A percentile compares a stretch with the other conserved stretches of the same genome.
phyloP scores from a whole-genome alignment of 164 flowering plant species.

The Tetrastigma voinierianum region DNA sequence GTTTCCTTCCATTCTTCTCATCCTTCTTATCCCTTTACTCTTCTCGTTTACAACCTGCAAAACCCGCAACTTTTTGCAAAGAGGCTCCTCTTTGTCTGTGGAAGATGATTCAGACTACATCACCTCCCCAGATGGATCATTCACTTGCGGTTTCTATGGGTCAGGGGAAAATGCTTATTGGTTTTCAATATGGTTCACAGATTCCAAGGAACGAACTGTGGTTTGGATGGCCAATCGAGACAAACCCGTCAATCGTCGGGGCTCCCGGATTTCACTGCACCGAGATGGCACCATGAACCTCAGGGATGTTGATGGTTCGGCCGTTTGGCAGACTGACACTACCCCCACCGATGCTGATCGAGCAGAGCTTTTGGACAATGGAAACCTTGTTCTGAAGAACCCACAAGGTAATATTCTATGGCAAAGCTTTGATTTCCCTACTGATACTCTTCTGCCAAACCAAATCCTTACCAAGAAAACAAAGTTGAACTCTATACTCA shows the following conservation, averaged over 20 bases:
- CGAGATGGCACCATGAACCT: slow-evolving; percentile 20
- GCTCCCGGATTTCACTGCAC: slow-evolving; percentile 22
- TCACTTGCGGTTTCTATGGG: slow-evolving; percentile 38
- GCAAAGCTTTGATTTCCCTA: slow-evolving; percentile 45
- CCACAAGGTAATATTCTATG: slow-evolving; percentile 25
- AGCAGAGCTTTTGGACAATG: slow-evolving; percentile 27
- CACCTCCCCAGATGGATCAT: slow-evolving; percentile 27
- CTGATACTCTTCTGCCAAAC: slow-evolving; percentile 41
- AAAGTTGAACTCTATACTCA: slow-evolving; percentile 21
- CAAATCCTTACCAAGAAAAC: slow-evolving; percentile 31
- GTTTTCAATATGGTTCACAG: slow-evolving; percentile 41
- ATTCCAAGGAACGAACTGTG: slow-evolving; percentile 24
- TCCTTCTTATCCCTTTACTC: not conserved
- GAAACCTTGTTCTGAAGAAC: slow-evolving; percentile 30
- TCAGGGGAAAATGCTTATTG: slow-evolving; percentile 38
- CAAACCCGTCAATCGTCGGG: slow-evolving; percentile 33
- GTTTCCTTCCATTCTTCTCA: not conserved
- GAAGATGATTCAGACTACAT: slow-evolving; percentile 19
- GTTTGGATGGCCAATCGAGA: slow-evolving; percentile 49
- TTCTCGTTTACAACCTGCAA: not conserved
- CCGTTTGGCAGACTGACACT: slow-evolving; percentile 23
- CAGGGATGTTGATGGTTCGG: slow-evolving; percentile 19
- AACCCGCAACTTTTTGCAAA: slow-evolving; percentile 1
- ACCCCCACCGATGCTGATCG: slow-evolving; percentile 3
- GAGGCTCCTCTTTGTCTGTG: slow-evolving; percentile 23